phyloP scores from a whole-genome alignment of 2,329 filamentous ascomycete species.

The Raffaelea deltoideospora region DNA sequence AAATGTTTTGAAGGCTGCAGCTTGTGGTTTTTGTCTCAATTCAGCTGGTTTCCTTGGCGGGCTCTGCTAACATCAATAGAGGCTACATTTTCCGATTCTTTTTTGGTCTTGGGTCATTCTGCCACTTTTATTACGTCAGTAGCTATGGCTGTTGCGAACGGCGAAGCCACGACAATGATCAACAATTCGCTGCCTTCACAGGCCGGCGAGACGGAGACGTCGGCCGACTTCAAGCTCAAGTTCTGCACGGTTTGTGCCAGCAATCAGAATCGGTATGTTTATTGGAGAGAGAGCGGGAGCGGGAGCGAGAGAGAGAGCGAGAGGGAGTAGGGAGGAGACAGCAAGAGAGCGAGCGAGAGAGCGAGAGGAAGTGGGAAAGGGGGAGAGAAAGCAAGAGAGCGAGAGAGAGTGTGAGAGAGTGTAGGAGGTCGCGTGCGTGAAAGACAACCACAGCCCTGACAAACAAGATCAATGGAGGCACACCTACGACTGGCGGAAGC shows the following conservation, averaged over 20 bases:
- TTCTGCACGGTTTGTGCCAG: conserved; percentile 99
- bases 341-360: too few species aligned
- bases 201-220: conserved; percentile 32
- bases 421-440: too few species aligned
- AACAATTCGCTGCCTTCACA: neutral
- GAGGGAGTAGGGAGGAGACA: too few species aligned
- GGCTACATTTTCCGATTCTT: too few species aligned
- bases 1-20: too few species aligned
- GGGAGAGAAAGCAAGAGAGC: too few species aligned
- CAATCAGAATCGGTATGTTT: conserved; percentile 77
- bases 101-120: too few species aligned
- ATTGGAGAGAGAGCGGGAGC: too few species aligned
- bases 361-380: too few species aligned
- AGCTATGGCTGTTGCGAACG: conserved; percentile 4
- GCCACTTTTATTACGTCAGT: too few species aligned
- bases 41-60: neutral
- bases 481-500: conserved; percentile 80
- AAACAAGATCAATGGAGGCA: conserved; percentile 91
- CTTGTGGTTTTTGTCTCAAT: neutral
- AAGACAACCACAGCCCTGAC: neutral
- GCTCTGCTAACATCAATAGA: neutral
- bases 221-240: conserved; percentile 68
- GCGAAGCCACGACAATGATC: neutral
- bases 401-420: too few species aligned
- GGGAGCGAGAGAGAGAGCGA: too few species aligned